Conservation (phyloP, 108 stramenopile genomes). For the Epithemia pelagica region DNA sequence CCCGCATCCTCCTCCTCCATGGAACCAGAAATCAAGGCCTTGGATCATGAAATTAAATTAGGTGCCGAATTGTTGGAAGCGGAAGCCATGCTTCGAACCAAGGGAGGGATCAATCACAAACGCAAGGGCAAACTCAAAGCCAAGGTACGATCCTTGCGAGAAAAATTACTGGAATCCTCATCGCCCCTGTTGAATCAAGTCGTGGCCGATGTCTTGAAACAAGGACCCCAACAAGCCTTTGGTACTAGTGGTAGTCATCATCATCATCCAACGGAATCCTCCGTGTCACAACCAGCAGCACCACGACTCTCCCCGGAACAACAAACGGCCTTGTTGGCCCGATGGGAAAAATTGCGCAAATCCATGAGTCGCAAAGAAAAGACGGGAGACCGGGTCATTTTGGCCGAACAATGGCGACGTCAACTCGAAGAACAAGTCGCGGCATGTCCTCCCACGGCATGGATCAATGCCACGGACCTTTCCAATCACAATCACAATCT, state of each 20-base stretch:
- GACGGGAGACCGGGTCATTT: conserved; percentile 56
- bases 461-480: background rate
- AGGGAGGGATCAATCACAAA: conserved; percentile 22
- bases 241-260: background rate
- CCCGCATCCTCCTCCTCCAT: background rate
- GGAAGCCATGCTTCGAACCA: conserved; percentile 9
- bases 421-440: conserved; percentile 26
- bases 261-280: background rate
- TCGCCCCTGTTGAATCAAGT: background rate
- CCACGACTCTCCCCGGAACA: background rate
- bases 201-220: background rate
- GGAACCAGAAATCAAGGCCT: background rate
- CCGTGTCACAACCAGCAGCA: background rate
- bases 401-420: conserved; percentile 52
- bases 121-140: conserved; percentile 24
- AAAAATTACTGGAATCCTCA: conserved; percentile 6
- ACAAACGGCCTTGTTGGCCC: conserved; percentile 30
- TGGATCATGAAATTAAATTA: conserved; percentile 32
- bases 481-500: background rate
- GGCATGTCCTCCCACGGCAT: background rate
- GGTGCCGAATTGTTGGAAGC: conserved; percentile 16
- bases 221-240: too few relatives aligned
- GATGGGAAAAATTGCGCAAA: conserved; percentile 42
- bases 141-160: conserved; percentile 4
- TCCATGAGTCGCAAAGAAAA: conserved; percentile 34